Conservation (phyloP, 495 filamentous ascomycete genomes). For the Hypoxylon trugodes region DNA sequence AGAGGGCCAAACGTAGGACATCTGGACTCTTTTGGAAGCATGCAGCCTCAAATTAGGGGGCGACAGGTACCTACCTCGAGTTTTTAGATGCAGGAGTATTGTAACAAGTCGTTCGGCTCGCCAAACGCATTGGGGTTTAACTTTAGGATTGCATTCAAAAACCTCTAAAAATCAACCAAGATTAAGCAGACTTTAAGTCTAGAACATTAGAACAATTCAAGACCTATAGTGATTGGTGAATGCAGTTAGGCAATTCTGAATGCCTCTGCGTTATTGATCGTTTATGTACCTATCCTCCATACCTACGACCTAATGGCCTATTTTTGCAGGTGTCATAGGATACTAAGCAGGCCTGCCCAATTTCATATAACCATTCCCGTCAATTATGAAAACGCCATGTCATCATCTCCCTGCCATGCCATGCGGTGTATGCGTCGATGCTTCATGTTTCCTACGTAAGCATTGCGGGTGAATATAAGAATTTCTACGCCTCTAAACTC, state of each 20-base stretch:
- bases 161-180: no score
- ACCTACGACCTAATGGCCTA: slow-evolving; percentile 18
- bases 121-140: no score
- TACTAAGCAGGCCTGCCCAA: slow-evolving; percentile 28
- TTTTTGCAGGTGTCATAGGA: slow-evolving; percentile 25
- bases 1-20: neutral
- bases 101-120: no score
- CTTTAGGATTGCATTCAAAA: no score
- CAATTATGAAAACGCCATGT: slow-evolving; percentile 46
- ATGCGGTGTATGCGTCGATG: slow-evolving; percentile 20
- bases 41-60: neutral
- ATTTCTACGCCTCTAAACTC: slow-evolving; percentile 38
- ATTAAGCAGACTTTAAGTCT: no score
- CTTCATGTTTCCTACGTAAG: neutral
- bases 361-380: slow-evolving; percentile 35
- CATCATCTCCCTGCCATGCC: slow-evolving; percentile 31
- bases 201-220: no score
- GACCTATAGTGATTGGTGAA: no score
- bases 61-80: no score
- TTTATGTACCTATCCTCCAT: slow-evolving; percentile 12
- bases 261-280: neutral
- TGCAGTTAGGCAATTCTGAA: neutral
- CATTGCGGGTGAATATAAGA: slow-evolving; percentile 15
- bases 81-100: no score
- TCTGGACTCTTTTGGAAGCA: neutral